These are phyloP conservation scores for Globisporangium recalcitrans DNA, from an alignment of 352 stramenopile species.

Conservation along the genomic window DNA sequence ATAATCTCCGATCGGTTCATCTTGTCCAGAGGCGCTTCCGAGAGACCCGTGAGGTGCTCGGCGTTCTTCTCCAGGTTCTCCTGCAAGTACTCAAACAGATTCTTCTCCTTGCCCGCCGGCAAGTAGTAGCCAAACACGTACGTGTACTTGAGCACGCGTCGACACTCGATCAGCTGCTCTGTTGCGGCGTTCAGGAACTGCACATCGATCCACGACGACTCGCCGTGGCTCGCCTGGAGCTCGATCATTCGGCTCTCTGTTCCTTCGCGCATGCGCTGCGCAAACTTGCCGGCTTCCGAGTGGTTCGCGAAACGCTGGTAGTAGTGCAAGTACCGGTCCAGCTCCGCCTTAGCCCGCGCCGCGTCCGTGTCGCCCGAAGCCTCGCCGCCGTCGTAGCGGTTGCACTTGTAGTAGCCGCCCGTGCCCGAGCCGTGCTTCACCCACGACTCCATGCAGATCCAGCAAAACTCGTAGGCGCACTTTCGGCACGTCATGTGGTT, in stretches of 20 bases:
- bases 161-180: slow-evolving; percentile 96
- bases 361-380: slow-evolving; percentile 71
- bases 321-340: slow-evolving; percentile 99
- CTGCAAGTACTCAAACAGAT: slow-evolving; percentile 93
- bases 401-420: slow-evolving; percentile 99
- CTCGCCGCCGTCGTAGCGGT: slow-evolving; percentile 90
- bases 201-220: slow-evolving; percentile 96
- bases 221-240: slow-evolving; percentile 89
- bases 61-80: slow-evolving; percentile 93
- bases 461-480: slow-evolving; percentile 97
- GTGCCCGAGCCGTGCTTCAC: slow-evolving; percentile 94
- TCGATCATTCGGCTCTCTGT: slow-evolving; percentile 95
- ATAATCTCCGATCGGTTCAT: slow-evolving; percentile 92
- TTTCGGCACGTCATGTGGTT: slow-evolving; percentile 99
- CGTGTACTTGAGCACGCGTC: slow-evolving; percentile 98
- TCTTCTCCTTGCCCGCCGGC: slow-evolving; percentile 83
- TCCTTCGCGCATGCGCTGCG: slow-evolving; percentile 92
- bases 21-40: slow-evolving; percentile 87
- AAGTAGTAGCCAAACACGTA: slow-evolving; percentile 97
- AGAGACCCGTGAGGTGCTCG: slow-evolving; percentile 88
- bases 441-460: slow-evolving; percentile 97
- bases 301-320: slow-evolving; percentile 98
- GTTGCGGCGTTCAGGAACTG: slow-evolving; percentile 97
- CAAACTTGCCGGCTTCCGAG: slow-evolving; percentile 95
- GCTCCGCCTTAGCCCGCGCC: slow-evolving; percentile 92